phyloP scores from a whole-genome alignment of 495 filamentous ascomycete species.

The Aspergillus leporis region DNA sequence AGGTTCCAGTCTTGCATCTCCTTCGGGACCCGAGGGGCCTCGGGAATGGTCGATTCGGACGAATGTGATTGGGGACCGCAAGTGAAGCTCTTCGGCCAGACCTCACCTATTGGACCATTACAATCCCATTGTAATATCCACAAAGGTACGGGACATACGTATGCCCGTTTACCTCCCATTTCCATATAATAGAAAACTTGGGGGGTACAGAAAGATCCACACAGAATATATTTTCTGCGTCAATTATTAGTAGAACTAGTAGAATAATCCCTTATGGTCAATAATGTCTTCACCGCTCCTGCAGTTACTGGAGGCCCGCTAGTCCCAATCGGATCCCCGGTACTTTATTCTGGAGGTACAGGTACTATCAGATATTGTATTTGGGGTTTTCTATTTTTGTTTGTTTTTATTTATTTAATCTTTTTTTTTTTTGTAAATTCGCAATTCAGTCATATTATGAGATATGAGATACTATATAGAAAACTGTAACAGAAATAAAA shows the following conservation, averaged over 20 bases:
- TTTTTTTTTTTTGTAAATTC: no score
- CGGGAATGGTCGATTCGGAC: slow-evolving; percentile 16
- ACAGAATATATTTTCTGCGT: neutral
- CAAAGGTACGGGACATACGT: slow-evolving; percentile 1
- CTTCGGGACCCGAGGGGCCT: slow-evolving; percentile 22
- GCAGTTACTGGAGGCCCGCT: neutral
- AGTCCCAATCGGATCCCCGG: slow-evolving; percentile 5
- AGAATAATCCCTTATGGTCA: neutral
- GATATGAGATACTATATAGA: no score
- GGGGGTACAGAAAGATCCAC: neutral
- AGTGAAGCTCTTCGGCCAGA: neutral
- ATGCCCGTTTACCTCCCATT: neutral
- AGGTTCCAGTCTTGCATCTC: neutral
- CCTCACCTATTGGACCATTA: neutral
- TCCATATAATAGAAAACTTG: neutral
- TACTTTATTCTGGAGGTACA: neutral
- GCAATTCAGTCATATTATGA: no score
- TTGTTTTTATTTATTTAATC: neutral
- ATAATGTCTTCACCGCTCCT: slow-evolving; percentile 1
- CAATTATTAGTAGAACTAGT: neutral
- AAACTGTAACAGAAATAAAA: neutral
- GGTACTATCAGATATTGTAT: neutral
- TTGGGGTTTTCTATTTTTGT: no score
- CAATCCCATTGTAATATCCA: neutral
- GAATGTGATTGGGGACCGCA: neutral